These are phyloP conservation scores for Themeda triandra DNA, from an alignment of 176 grass and related monocot species.

Conservation along the genomic window DNA sequence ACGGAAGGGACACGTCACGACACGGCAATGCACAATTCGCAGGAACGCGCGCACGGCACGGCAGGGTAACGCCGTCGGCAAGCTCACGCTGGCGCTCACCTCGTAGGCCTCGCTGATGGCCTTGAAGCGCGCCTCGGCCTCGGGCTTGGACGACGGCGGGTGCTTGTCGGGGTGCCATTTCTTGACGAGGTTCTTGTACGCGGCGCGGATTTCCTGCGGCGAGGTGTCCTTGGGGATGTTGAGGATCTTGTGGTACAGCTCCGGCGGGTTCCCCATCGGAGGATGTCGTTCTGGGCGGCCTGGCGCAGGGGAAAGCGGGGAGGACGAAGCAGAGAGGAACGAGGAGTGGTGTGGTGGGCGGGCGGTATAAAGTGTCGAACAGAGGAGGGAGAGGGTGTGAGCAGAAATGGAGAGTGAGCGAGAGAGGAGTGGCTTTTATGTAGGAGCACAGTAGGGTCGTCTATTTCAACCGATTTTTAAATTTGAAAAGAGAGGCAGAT, in stretches of 20 bases:
- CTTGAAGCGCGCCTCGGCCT: conserved; percentile 90
- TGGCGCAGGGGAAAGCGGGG: background rate
- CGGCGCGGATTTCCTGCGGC: conserved; percentile 73
- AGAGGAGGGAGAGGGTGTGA: background rate
- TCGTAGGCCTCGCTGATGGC: conserved; percentile 91
- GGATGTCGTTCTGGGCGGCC: background rate
- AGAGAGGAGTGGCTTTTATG: conserved; percentile 49
- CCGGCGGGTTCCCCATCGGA: conserved; percentile 70
- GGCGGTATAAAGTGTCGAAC: background rate
- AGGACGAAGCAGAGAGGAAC: background rate
- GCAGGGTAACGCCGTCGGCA: background rate
- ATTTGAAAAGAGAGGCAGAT: background rate
- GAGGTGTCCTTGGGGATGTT: conserved; percentile 63
- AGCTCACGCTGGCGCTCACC: conserved; percentile 28
- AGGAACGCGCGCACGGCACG: background rate
- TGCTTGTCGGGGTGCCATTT: conserved; percentile 99
- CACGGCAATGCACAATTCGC: conserved; percentile 4
- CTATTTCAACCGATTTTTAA: conserved; percentile 4
- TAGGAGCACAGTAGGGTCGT: background rate
- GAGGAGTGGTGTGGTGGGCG: background rate
- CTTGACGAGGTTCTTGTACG: conserved; percentile 69
- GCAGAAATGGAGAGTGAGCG: conserved; percentile 7
- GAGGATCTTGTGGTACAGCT: conserved; percentile 79
- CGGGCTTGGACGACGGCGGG: conserved; percentile 78
- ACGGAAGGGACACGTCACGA: background rate